These are phyloP conservation scores for Martiniozyma asiatica DNA, from an alignment of 1,139 yeast genomes.

Conservation along the genomic window DNA sequence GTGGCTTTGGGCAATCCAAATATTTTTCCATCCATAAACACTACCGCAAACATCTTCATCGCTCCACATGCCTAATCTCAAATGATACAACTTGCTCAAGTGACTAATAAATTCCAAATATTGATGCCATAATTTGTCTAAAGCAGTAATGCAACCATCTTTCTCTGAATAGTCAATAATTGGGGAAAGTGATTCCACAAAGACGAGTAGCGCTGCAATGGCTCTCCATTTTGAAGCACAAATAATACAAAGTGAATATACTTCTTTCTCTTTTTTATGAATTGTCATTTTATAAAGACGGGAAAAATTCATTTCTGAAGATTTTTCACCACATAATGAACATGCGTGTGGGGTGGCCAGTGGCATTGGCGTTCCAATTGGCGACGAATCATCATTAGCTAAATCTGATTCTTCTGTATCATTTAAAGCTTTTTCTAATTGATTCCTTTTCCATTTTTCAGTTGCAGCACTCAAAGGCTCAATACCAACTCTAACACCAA, in stretches of 20 bases:
- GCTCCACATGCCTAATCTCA: conserved; percentile 47
- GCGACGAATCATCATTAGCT: conserved; percentile 4
- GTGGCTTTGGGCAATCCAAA: conserved; percentile 13
- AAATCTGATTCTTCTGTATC: conserved; percentile 3
- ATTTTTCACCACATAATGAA: conserved; percentile 67
- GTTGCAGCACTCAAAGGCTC: conserved; percentile 84
- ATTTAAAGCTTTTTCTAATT: conserved; percentile 5
- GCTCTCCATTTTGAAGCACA: conserved; percentile 73
- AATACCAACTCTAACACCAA: conserved; percentile 71
- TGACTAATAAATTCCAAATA: conserved; percentile 3
- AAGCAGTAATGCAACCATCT: conserved; percentile 1
- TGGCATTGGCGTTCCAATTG: conserved; percentile 27
- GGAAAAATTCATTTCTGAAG: conserved; percentile 61
- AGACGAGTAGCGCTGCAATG: conserved; percentile 77
- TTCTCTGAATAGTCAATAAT: conserved; percentile 2
- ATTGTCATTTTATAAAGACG: conserved; percentile 57
- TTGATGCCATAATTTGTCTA: conserved; percentile 2
- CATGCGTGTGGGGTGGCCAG: conserved; percentile 69
- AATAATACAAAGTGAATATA: conserved; percentile 71
- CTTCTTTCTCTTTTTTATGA: conserved; percentile 23
- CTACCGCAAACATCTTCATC: conserved; percentile 18
- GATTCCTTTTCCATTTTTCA: conserved; percentile 40
- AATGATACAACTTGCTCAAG: not conserved
- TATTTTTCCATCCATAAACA: conserved; percentile 21
- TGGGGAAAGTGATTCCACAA: conserved; percentile 35